These are phyloP conservation scores for Aspergillus kassunensis DNA, from an alignment of 495 filamentous ascomycete genomes.

Conservation along the genomic window DNA sequence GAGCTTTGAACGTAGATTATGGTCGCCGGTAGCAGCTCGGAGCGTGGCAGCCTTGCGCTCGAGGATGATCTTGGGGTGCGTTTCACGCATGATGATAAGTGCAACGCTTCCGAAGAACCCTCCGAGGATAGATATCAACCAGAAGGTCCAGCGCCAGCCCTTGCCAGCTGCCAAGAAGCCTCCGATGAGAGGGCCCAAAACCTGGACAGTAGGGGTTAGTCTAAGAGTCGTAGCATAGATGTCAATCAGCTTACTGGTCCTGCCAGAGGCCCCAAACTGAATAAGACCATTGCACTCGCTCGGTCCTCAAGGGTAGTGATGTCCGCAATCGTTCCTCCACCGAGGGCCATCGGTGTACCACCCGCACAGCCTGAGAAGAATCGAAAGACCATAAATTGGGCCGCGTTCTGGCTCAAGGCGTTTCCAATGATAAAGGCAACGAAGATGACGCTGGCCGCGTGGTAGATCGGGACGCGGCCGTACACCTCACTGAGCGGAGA, in stretches of 20 bases:
- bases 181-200: background rate
- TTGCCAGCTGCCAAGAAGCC: background rate
- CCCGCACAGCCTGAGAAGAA: background rate
- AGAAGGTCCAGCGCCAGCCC: constrained; percentile 8
- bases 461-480: background rate
- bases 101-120: background rate
- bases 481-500: background rate
- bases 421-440: background rate
- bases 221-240: background rate
- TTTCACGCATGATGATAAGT: background rate
- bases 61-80: constrained; percentile 1
- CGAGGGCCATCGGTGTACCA: background rate
- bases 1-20: constrained; percentile 27
- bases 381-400: background rate
- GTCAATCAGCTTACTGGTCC: too few species aligned
- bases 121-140: background rate
- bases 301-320: background rate
- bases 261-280: too few species aligned
- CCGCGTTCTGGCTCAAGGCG: background rate
- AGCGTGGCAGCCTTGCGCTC: constrained; percentile 21
- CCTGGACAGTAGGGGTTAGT: constrained; percentile 3
- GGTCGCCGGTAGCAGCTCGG: constrained; percentile 52
- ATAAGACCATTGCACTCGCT: too few species aligned
- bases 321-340: constrained; percentile 5
- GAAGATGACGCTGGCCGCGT: background rate